Conservation (phyloP, 1,284 basidiomycete genomes). For the Irpex lacteus region DNA sequence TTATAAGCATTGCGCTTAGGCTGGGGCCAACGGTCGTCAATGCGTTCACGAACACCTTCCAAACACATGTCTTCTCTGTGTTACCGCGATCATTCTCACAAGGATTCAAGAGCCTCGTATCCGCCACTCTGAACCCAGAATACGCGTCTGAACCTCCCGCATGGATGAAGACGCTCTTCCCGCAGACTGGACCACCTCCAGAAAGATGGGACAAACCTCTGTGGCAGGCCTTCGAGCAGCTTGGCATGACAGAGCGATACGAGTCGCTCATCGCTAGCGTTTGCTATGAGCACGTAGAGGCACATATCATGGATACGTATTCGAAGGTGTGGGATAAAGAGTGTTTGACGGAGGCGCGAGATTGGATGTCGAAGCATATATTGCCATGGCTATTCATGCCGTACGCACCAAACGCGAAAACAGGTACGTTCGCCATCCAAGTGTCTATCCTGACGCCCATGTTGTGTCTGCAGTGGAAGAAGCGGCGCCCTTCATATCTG, state of each 20-base stretch:
- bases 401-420: conserved; percentile 66
- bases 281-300: conserved; percentile 82
- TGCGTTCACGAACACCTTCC: conserved; percentile 64
- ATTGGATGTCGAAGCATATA: conserved; percentile 77
- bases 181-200: conserved; percentile 12
- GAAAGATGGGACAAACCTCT: conserved; percentile 29
- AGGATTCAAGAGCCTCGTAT: conserved; percentile 63
- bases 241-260: conserved; percentile 83
- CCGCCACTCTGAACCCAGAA: conserved; percentile 48
- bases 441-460: conserved; percentile 7
- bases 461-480: conserved; percentile 53
- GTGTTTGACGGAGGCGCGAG: conserved; percentile 58
- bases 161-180: conserved; percentile 18
- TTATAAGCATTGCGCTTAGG: conserved; percentile 32
- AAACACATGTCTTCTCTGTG: conserved; percentile 64
- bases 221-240: conserved; percentile 67
- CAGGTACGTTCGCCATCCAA: conserved; percentile 37
- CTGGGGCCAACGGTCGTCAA: conserved; percentile 57
- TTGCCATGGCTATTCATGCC: conserved; percentile 83
- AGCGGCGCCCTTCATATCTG: conserved; percentile 68
- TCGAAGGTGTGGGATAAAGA: conserved; percentile 67
- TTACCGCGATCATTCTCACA: conserved; percentile 64
- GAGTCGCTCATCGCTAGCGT: conserved; percentile 81
- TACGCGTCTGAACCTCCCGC: conserved; percentile 19
- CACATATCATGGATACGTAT: conserved; percentile 65